A percentile compares a stretch with the other conserved stretches of the same genome.
Conservation (phyloP, 139 green algal species). For the Coelastrella sp. region DNA sequence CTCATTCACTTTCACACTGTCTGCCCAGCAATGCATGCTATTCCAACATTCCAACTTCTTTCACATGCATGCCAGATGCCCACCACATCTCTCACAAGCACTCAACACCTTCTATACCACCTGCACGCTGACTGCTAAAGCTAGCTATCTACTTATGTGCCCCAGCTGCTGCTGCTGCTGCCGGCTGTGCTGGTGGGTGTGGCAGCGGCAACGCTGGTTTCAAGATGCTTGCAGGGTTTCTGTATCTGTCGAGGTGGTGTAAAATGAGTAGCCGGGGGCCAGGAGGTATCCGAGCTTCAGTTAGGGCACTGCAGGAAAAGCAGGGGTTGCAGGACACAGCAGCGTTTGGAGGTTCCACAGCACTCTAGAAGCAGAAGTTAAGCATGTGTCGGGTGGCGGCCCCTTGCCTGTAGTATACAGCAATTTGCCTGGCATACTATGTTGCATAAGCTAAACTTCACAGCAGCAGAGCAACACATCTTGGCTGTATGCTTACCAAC, state of each 20-base stretch:
- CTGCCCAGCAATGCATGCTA: too few species aligned
- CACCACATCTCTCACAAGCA: too few species aligned
- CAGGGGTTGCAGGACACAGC: not conserved
- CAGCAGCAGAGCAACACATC: too few species aligned
- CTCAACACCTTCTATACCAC: too few species aligned
- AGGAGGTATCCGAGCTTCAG: conserved; percentile 90
- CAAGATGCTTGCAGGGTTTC: conserved; percentile 69
- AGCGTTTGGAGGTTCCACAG: not conserved
- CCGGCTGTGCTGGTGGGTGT: conserved; percentile 48
- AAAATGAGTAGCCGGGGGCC: conserved; percentile 96
- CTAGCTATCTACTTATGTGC: not conserved
- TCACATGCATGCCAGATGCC: too few species aligned
- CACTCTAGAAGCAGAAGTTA: not conserved
- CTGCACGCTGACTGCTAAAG: too few species aligned
- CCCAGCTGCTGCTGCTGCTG: conserved; percentile 3
- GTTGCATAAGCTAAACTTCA: too few species aligned
- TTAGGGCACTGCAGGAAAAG: conserved; percentile 70
- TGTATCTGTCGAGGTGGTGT: conserved; percentile 89
- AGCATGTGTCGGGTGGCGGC: not conserved
- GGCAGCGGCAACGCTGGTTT: conserved; percentile 82
- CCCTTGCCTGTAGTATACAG: too few species aligned
- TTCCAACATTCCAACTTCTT: too few species aligned
- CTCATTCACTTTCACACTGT: too few species aligned
- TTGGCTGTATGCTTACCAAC: too few species aligned
- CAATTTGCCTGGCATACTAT: too few species aligned